phyloP scores from a whole-genome alignment of 257 asterid species.

The Scutellaria barbata region DNA sequence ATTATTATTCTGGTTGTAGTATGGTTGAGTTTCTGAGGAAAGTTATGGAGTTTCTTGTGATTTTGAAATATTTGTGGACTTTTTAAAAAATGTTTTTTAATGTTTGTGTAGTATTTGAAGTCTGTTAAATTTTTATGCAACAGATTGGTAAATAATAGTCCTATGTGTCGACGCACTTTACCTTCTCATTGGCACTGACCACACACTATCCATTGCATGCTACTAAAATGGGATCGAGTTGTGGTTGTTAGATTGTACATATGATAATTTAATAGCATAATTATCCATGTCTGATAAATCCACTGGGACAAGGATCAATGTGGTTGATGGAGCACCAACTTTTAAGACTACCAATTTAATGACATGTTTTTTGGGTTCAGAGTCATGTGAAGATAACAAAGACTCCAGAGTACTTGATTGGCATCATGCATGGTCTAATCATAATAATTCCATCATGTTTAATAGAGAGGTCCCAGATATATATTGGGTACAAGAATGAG shows the following conservation, averaged over 20 bases:
- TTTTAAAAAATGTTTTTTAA: neutral
- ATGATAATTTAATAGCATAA: neutral
- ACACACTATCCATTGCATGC: neutral
- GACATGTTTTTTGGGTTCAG: conserved; percentile 13
- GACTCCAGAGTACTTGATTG: conserved; percentile 14
- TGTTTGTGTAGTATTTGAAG: neutral
- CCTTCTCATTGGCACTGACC: neutral
- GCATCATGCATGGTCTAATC: conserved; percentile 13
- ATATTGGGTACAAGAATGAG: conserved; percentile 3
- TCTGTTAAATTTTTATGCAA: neutral
- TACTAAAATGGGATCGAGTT: neutral
- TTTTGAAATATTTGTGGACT: neutral
- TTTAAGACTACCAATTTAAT: conserved; percentile 2
- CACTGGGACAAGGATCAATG: conserved; percentile 15
- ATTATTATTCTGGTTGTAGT: neutral
- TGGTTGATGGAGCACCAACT: conserved; percentile 22
- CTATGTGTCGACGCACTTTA: neutral
- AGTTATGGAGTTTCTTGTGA: neutral
- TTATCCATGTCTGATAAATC: conserved; percentile 10
- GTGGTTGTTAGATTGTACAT: neutral
- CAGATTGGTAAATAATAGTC: conserved; percentile 2
- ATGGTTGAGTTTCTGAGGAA: neutral
- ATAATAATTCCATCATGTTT: conserved; percentile 6
- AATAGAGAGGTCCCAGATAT: neutral
- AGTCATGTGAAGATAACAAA: conserved; percentile 18